Base-by-base conservation (phyloP, 2,329 filamentous ascomycete species). In the Rutstroemia sp. region DNA sequence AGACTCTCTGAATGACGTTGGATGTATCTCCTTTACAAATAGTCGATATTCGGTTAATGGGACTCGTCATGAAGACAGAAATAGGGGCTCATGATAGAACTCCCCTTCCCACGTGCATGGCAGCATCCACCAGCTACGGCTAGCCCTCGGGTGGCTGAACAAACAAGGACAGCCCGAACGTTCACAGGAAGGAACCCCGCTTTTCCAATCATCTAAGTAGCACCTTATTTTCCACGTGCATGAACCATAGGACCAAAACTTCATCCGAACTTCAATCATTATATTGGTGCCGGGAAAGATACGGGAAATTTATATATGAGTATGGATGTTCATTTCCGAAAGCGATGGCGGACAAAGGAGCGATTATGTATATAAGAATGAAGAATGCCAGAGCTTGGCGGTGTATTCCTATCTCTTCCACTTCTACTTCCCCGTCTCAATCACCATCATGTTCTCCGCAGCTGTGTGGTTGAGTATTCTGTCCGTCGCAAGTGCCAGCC, bases 191-290 rank as follows among this genome's bases (percentile, higher is more conserved):
- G 12, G 25, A 19, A 50, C 52, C 38, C 38, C 52, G 45, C 46
- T 50, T 55, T 49, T 17, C 23, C 17, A 34, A 36, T 16, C 8
- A 30, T 34, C 36, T 19, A 44, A 49, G 52, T 54, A 34, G 45
- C 8, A 44, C 42, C 9, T 50, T 23, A 2, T 10, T 21, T 38
- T 55, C 45, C 52, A 55, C 52, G 52, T 55, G 52, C 34, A 50
- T 34, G 12, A 49, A 49, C 36, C 52, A 55, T 50, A 55, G 52
- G 52, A 34, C 45, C 23, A 49, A 19, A 50, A 34, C 12, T 49
- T 50, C 52, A 49, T 49, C 45, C 25, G 17, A 49, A 36, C 23
- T 50, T 49, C 10, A 17, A 23, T 49, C 30, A n/a, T 27, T 42
- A 25, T 38, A 27, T 23, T n/a, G 9, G 16, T 27, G 39, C 25